These are phyloP conservation scores for Podaxis mareebaensis DNA, from an alignment of 768 basidiomycete genomes.

Conservation along the genomic window DNA sequence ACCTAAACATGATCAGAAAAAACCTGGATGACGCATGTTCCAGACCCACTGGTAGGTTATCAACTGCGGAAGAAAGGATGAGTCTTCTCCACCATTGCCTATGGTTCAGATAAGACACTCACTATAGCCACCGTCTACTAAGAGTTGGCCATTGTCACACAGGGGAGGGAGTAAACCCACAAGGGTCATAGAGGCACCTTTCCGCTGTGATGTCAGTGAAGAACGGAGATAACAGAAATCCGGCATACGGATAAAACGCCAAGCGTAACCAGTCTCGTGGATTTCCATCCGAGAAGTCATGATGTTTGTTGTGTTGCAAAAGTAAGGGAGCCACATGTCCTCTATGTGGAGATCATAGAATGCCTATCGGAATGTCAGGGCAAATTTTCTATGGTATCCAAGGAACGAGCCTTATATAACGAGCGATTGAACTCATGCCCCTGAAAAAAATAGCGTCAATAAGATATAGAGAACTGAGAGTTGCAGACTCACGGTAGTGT, in stretches of 20 bases:
- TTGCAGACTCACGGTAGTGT: slow-evolving; percentile 66
- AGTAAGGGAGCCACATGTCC: slow-evolving; percentile 99
- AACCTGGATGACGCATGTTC: not conserved
- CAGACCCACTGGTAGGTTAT: slow-evolving; percentile 77
- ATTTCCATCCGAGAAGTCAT: slow-evolving; percentile 96
- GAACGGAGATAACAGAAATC: not conserved
- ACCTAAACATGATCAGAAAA: slow-evolving; percentile 50
- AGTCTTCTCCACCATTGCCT: not conserved
- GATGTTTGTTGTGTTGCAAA: slow-evolving; percentile 98
- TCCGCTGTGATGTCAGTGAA: slow-evolving; percentile 4
- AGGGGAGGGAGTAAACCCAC: slow-evolving; percentile 94
- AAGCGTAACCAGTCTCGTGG: slow-evolving; percentile 98
- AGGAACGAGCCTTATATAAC: slow-evolving; percentile 73
- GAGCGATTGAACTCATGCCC: slow-evolving; percentile 94
- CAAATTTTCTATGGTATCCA: not conserved
- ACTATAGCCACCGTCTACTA: slow-evolving; percentile 92
- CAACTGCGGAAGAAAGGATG: slow-evolving; percentile 48
- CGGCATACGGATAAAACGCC: slow-evolving; percentile 82
- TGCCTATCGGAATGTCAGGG: slow-evolving; percentile 43
- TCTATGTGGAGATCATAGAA: slow-evolving; percentile 95
- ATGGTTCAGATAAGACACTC: slow-evolving; percentile 28
- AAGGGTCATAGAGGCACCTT: slow-evolving; percentile 95
- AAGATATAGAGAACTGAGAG: not conserved
- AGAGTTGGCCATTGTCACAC: slow-evolving; percentile 90
- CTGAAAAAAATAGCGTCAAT: slow-evolving; percentile 37